These are phyloP conservation scores for Bryoerythrophyllum caledonicum DNA, from an alignment of 225 moss, liverwort and hornwort species.

Conservation along the genomic window DNA sequence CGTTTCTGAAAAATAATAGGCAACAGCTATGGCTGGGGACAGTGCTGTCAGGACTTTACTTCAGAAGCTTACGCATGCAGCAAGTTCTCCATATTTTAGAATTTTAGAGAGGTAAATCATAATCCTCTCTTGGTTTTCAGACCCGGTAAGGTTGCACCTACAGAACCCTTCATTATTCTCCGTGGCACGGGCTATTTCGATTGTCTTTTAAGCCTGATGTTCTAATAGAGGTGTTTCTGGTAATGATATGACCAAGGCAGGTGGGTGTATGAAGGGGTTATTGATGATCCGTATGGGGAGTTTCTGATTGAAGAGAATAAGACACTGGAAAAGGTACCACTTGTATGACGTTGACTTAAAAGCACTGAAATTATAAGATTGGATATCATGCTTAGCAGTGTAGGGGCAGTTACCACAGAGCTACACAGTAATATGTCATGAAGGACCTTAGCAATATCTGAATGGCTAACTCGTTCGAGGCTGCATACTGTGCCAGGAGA, in stretches of 20 bases:
- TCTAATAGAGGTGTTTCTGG: conserved; percentile 16
- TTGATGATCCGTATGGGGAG: conserved; percentile 96
- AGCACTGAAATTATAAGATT: background rate
- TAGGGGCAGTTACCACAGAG: conserved; percentile 15
- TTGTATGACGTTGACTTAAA: conserved; percentile 2
- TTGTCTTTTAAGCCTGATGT: background rate
- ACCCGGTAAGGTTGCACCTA: conserved; percentile 4
- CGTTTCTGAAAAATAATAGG: conserved; percentile 42
- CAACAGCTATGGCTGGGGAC: conserved; percentile 86
- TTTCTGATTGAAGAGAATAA: conserved; percentile 95
- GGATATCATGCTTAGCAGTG: conserved; percentile 3
- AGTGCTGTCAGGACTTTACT: conserved; percentile 73
- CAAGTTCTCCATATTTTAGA: conserved; percentile 90
- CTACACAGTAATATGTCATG: conserved; percentile 7
- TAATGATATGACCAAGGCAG: conserved; percentile 47
- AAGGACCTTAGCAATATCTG: conserved; percentile 16
- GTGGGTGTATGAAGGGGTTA: conserved; percentile 90
- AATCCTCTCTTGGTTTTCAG: background rate
- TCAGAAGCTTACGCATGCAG: conserved; percentile 92
- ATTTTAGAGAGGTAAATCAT: conserved; percentile 72
- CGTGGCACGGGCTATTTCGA: background rate
- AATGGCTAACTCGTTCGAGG: conserved; percentile 29
- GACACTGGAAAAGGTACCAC: conserved; percentile 75
- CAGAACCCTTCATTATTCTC: background rate
- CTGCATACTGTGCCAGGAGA: conserved; percentile 63